phyloP scores from a whole-genome alignment of 768 basidiomycete species.

The Tylopilus rubrobrunneus region DNA sequence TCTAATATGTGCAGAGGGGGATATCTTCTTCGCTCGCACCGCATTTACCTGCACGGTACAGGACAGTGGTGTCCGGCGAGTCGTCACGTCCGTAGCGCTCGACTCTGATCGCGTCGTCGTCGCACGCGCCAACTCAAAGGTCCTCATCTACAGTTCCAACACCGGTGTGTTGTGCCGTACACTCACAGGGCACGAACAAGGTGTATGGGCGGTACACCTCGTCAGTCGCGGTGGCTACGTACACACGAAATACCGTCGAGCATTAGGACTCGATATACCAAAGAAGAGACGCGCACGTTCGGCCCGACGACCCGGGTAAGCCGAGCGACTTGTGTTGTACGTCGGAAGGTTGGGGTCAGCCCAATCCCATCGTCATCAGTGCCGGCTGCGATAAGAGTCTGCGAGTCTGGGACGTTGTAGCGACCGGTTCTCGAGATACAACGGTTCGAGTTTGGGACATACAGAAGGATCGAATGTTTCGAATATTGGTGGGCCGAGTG shows the following conservation, averaged over 20 bases:
- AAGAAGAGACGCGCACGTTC: constrained; percentile 8
- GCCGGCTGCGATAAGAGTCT: constrained; percentile 91
- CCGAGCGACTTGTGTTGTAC: constrained; percentile 57
- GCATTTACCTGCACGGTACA: constrained; percentile 32
- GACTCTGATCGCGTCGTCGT: constrained; percentile 83
- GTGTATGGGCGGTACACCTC: constrained; percentile 91
- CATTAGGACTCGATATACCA: constrained; percentile 43
- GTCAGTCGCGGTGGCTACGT: constrained; percentile 59
- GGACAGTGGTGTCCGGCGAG: constrained; percentile 18
- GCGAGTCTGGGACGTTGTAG: constrained; percentile 87
- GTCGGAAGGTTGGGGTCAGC: constrained; percentile 87
- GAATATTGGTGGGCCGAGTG: constrained; percentile 73
- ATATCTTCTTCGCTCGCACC: constrained; percentile 61
- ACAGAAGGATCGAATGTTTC: constrained; percentile 58
- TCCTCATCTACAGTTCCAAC: constrained; percentile 79
- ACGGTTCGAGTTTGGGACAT: constrained; percentile 94
- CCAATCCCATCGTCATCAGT: constrained; percentile 76
- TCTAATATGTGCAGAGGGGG: constrained; percentile 81
- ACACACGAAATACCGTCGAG: constrained; percentile 39
- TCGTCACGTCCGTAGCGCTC: constrained; percentile 85
- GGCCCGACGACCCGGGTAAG: constrained; percentile 25
- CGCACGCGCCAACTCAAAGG: constrained; percentile 79
- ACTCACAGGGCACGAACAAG: constrained; percentile 38
- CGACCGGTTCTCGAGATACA: constrained; percentile 65
- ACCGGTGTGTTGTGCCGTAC: constrained; percentile 76